Evolutionary conservation across 2,329 filamentous ascomycete genomes (phyloP).

Genomic region (Diaporthe batatas): DNA sequence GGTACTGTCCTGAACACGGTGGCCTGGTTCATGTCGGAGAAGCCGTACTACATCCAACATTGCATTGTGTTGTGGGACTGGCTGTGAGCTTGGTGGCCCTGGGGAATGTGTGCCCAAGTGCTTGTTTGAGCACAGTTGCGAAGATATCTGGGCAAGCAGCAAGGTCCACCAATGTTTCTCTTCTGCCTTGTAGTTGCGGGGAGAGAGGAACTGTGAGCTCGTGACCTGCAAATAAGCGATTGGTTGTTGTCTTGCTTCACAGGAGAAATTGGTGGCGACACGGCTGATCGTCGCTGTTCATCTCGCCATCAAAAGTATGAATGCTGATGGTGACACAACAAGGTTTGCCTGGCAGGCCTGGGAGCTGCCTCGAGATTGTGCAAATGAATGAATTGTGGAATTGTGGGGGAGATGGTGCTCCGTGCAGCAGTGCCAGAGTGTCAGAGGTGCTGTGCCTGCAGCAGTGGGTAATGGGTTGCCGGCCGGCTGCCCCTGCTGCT

Average conservation of each 20-base stretch:
- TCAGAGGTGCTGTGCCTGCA: too few species aligned
- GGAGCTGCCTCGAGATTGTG: background rate
- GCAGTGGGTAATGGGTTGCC: background rate
- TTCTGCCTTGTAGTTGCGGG: background rate
- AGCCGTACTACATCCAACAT: background rate
- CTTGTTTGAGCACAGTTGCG: background rate
- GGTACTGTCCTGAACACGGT: background rate
- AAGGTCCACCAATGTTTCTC: too few species aligned
- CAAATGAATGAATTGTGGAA: slow-evolving; percentile 32
- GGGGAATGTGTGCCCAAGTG: background rate
- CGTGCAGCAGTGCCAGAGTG: background rate
- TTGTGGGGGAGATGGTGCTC: slow-evolving; percentile 19
- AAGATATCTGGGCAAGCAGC: background rate
- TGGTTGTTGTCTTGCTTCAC: background rate
- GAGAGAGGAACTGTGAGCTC: background rate
- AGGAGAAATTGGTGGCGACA: background rate
- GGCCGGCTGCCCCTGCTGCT: background rate
- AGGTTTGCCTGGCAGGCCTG: background rate
- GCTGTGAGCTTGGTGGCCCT: background rate
- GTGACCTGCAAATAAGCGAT: background rate
- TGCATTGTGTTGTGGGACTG: background rate
- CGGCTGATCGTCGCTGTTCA: background rate
- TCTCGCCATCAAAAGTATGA: slow-evolving; percentile 13
- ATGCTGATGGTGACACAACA: slow-evolving; percentile 5
- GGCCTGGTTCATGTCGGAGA: background rate